Conservation (phyloP, 805 yeast genomes). For the Wickerhamiella occidentalis region DNA sequence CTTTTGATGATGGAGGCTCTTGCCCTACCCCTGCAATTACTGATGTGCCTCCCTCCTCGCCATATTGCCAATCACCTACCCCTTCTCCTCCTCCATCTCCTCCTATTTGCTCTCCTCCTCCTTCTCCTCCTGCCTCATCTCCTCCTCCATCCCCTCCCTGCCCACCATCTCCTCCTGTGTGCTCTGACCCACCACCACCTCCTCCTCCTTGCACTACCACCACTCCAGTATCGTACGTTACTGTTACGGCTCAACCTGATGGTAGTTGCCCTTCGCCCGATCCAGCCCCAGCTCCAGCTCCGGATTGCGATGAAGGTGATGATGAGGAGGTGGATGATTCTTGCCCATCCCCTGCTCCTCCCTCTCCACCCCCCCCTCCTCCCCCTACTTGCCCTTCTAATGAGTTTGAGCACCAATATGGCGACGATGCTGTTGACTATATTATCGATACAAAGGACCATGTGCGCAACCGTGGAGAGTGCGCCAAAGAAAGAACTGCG, state of each 20-base stretch:
- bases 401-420: constrained; percentile 8
- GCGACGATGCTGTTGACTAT: constrained; percentile 10
- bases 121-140: background rate
- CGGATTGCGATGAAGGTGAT: background rate
- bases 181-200: too few relatives aligned
- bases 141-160: background rate
- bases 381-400: constrained; percentile 1
- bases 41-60: background rate
- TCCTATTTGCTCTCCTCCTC: background rate
- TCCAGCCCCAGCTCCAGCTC: background rate
- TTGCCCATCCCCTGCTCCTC: background rate
- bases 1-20: background rate
- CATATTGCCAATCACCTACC: background rate
- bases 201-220: background rate
- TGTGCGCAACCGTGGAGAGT: constrained; percentile 3
- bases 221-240: background rate
- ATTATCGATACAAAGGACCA: constrained; percentile 11
- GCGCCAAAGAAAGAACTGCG: constrained; percentile 4
- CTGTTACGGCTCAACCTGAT: background rate
- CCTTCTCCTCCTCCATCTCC: constrained; percentile 1
- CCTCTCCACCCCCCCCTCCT: background rate
- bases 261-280: background rate
- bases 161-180: too few relatives aligned
- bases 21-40: background rate
- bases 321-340: background rate